Conservation (phyloP, 495 filamentous ascomycete genomes). For the Aspergillus indologenus region DNA sequence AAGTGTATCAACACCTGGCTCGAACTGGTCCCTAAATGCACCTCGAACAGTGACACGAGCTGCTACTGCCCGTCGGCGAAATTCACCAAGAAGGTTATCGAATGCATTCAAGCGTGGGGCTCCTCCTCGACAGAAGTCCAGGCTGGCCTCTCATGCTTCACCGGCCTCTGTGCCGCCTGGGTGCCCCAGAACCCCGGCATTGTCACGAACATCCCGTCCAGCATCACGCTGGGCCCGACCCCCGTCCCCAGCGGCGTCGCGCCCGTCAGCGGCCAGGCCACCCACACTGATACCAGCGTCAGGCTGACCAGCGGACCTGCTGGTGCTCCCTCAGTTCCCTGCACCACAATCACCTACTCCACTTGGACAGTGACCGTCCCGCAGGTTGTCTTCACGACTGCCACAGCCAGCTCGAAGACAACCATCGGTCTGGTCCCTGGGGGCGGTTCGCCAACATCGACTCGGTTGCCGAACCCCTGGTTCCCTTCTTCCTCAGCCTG, state of each 20-base stretch:
- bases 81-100: constrained; percentile 77
- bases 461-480: constrained; percentile 16
- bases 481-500: not conserved
- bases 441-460: constrained; percentile 15
- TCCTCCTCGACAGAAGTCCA: constrained; percentile 61
- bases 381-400: constrained; percentile 69
- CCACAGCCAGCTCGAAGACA: constrained; percentile 29
- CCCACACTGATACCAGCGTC: constrained; percentile 48
- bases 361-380: constrained; percentile 68
- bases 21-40: constrained; percentile 63
- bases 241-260: constrained; percentile 17
- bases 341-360: constrained; percentile 61
- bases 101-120: constrained; percentile 77
- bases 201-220: constrained; percentile 65
- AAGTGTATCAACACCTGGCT: constrained; percentile 95
- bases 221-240: constrained; percentile 55
- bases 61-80: constrained; percentile 83
- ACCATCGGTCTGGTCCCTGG: constrained; percentile 25
- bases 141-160: constrained; percentile 76
- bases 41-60: constrained; percentile 72
- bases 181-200: constrained; percentile 79
- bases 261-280: constrained; percentile 35
- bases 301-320: constrained; percentile 16
- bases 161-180: constrained; percentile 82
- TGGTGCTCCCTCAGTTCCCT: constrained; percentile 37